These are phyloP conservation scores for Chlamydomonas sphaeroides DNA, from an alignment of 139 green algal species.

Conservation along the genomic window DNA sequence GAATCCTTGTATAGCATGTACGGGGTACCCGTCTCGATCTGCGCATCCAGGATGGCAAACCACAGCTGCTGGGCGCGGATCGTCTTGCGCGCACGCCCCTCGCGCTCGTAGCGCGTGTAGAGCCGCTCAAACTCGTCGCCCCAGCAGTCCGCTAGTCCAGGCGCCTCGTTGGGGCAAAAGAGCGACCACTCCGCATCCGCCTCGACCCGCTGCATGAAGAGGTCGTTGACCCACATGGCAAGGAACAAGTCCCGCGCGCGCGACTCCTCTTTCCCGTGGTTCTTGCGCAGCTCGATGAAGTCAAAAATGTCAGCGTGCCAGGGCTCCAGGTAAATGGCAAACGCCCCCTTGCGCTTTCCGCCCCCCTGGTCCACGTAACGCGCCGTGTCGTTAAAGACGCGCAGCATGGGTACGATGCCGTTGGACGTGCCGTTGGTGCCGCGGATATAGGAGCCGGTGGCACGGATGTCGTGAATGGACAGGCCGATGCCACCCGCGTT, in stretches of 20 bases:
- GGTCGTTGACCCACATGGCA: conserved; percentile 71
- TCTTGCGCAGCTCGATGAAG: conserved; percentile 77
- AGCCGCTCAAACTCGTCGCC: conserved; percentile 83
- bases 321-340: conserved; percentile 73
- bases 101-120: conserved; percentile 58
- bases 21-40: conserved; percentile 57
- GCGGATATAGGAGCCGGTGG: conserved; percentile 23
- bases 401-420: conserved; percentile 57
- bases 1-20: conserved; percentile 60
- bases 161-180: conserved; percentile 87
- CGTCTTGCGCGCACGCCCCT: neutral
- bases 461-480: conserved; percentile 43
- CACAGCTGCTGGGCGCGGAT: conserved; percentile 39
- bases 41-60: conserved; percentile 43
- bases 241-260: conserved; percentile 74
- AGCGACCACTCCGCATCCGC: conserved; percentile 39
- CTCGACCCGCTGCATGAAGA: conserved; percentile 74
- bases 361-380: conserved; percentile 42
- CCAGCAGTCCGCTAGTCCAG: neutral
- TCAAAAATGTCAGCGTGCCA: conserved; percentile 78
- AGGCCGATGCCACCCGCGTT: conserved; percentile 54
- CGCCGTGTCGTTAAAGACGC: conserved; percentile 52
- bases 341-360: conserved; percentile 33
- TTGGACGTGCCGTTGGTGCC: conserved; percentile 45
- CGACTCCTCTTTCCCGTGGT: conserved; percentile 70